Evolutionary conservation across 805 yeast genomes (phyloP), one percentile per base, ranked within the genome.

Genomic region (Yarrowia porcina): DNA sequence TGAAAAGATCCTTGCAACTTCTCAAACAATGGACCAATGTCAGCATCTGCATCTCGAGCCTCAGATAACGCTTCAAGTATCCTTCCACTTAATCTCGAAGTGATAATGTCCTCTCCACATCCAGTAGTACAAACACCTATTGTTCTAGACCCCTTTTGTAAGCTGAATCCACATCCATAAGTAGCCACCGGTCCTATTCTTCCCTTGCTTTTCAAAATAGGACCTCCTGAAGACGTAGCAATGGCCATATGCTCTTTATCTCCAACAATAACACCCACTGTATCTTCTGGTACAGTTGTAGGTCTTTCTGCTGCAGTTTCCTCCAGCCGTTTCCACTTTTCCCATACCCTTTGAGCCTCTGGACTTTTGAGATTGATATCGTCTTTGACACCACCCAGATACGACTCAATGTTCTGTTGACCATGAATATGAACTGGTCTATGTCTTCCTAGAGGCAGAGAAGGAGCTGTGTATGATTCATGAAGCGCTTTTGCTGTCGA

Each of bases 161-260:
- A 66, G 73, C 65, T 66, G 27, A 61, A 64, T 1, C 79, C 80
- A n/a, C 74, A 67, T 0, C 81, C 81, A 5, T 71, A 59, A 1
- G 77, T 45, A 1, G 77, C 78, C 1, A 80, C 80, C 0, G 79
- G 78, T 2, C 81, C 81, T 1, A 78, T 60, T 32, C 81, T 49
- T 11, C 81, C 81, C 0, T 74, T 68, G 3, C 59, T 68, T 59
- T 76, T 76, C 64, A 74, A 66, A 15, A 73, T 54, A 0, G 73
- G 67, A 0, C 81, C 81, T 1, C 81, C 81, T 0, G 80, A 77
- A 65, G 77, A 72, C 2, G 77, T 67, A 7, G 71, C 74, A 2
- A 71, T 76, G 10, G 73, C 68, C 4, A 73, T 32, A 8, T 64
- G 61, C 1, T 70, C 71, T 2, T 11, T 27, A 45, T 69, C 74